These are phyloP conservation scores for Usnea hakonensis DNA, from an alignment of 495 filamentous ascomycete genomes.

Conservation along the genomic window DNA sequence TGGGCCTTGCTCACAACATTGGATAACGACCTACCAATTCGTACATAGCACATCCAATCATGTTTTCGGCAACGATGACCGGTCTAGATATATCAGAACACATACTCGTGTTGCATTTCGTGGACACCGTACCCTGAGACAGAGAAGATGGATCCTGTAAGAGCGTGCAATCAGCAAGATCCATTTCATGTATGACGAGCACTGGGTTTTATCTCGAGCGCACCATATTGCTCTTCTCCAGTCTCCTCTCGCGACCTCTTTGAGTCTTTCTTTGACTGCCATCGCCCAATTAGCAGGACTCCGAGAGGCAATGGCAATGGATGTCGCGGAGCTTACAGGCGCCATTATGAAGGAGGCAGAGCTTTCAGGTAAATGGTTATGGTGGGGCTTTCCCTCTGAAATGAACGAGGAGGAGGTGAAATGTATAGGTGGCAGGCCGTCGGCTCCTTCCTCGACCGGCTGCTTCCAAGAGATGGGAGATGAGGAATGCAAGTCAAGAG, in stretches of 20 bases:
- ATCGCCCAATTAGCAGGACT: slow-evolving; percentile 14
- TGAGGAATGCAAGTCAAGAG: slow-evolving; percentile 34
- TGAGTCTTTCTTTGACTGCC: slow-evolving; percentile 30
- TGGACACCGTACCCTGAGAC: slow-evolving; percentile 63
- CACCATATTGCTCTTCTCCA: slow-evolving; percentile 51
- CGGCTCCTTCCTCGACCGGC: slow-evolving; percentile 28
- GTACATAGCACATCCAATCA: slow-evolving; percentile 99
- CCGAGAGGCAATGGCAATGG: background rate
- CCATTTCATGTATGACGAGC: background rate
- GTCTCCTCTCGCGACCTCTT: slow-evolving; percentile 35
- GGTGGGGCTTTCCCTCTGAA: slow-evolving; percentile 30
- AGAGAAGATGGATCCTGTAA: slow-evolving; percentile 63
- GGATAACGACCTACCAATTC: slow-evolving; percentile 61
- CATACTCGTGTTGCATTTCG: slow-evolving; percentile 13
- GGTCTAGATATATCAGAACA: slow-evolving; percentile 39
- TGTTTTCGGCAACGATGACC: slow-evolving; percentile 94
- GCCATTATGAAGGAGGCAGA: slow-evolving; percentile 49
- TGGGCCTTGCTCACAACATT: background rate
- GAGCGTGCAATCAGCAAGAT: slow-evolving; percentile 8
- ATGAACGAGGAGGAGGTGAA: slow-evolving; percentile 29
- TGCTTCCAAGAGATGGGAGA: slow-evolving; percentile 22
- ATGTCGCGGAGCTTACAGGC: slow-evolving; percentile 39
- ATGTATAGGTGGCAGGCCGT: slow-evolving; percentile 47
- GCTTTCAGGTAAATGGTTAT: background rate
- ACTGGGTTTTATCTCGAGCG: slow-evolving; percentile 12